Evolutionary conservation across 306 rosid genomes (phyloP).

Genomic region (Lathyrus sativus): DNA sequence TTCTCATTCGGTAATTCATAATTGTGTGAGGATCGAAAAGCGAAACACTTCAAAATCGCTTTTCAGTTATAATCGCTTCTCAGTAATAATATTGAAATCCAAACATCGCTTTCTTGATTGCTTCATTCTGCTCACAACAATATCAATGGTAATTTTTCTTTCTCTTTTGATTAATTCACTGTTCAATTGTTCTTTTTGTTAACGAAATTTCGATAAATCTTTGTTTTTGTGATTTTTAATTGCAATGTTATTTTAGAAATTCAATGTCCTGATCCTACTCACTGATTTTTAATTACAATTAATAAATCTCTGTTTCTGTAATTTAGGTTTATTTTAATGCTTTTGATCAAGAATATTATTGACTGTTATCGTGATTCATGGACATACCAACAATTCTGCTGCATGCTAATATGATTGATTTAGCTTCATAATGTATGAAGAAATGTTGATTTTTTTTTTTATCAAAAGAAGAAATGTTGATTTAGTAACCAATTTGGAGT

Average conservation of each 20-base stretch:
- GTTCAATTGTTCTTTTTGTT: no score
- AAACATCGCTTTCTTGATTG: no score
- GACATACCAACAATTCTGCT: not conserved
- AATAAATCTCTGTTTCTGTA: not conserved
- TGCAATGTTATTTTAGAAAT: not conserved
- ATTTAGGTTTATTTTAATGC: constrained; percentile 18
- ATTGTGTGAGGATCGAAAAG: no score
- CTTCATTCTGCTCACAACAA: not conserved
- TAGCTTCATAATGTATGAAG: constrained; percentile 8
- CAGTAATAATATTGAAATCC: no score
- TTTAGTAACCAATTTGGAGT: constrained; percentile 21
- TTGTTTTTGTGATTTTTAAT: no score
- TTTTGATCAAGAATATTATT: not conserved
- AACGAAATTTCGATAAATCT: no score
- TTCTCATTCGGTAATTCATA: no score
- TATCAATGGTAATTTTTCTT: not conserved
- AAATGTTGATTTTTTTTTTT: not conserved
- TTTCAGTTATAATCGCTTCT: no score
- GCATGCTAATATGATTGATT: not conserved
- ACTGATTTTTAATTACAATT: not conserved
- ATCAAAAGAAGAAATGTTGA: not conserved
- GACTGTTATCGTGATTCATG: not conserved
- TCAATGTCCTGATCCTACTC: not conserved
- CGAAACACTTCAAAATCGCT: no score
- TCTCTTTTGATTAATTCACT: not conserved